Percentiles rank a stretch among this genome's conserved stretches.
Conservation (phyloP, 2,329 filamentous ascomycete genomes). For the Cryphonectria japonica region DNA sequence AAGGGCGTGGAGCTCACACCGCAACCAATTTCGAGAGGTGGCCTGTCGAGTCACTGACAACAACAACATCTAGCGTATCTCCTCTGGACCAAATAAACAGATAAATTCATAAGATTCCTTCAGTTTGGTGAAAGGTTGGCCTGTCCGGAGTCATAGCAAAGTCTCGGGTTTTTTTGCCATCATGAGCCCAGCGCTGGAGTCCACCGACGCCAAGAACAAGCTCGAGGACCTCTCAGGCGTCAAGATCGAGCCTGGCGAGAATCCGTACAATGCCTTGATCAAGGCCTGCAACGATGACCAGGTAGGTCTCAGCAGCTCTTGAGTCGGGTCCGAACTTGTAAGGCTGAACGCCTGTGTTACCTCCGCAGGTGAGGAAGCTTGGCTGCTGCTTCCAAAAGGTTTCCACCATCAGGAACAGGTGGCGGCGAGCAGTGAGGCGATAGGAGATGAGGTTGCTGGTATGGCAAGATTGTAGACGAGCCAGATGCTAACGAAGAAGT, state of each 20-base stretch:
- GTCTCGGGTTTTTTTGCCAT: constrained; percentile 8
- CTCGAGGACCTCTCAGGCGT: constrained; percentile 60
- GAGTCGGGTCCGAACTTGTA: no score
- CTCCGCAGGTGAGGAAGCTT: neutral
- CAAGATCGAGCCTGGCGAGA: constrained; percentile 57
- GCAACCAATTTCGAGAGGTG: neutral
- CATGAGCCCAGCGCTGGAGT: constrained; percentile 44
- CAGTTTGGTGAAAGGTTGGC: neutral
- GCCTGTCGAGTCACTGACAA: neutral
- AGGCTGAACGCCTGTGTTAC: neutral
- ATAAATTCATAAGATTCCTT: neutral
- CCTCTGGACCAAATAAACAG: no score
- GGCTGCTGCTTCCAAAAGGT: neutral
- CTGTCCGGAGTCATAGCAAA: neutral
- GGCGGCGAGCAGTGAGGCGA: neutral
- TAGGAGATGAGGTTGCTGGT: neutral
- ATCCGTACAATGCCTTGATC: constrained; percentile 79
- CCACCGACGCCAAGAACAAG: constrained; percentile 52
- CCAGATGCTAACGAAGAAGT: constrained; percentile 8
- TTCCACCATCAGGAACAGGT: neutral
- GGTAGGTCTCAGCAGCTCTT: constrained; percentile 52
- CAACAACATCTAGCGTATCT: neutral
- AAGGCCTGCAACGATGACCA: constrained; percentile 66
- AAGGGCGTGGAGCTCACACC: constrained; percentile 1
- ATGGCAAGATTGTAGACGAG: neutral